phyloP scores from a whole-genome alignment of 164 flowering plant genomes.

The Pachysandra terminalis region DNA sequence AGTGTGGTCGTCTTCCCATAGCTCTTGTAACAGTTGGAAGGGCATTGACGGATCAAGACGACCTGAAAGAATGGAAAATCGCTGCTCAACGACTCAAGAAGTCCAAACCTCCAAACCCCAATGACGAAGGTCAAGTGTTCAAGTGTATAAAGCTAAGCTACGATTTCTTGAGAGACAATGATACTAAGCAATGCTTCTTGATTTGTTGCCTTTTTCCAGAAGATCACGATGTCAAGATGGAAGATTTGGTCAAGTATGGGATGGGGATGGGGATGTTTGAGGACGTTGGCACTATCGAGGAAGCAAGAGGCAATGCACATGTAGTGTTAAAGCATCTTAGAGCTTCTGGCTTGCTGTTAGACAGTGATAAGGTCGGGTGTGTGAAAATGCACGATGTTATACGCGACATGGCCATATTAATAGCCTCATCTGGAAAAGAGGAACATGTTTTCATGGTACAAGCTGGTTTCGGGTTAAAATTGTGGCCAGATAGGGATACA shows the following conservation, averaged over 20 bases:
- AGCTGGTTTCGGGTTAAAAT: not conserved
- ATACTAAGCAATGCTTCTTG: not conserved
- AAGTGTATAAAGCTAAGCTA: not conserved
- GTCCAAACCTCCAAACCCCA: not conserved
- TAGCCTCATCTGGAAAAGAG: not conserved
- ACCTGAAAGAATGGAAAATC: not conserved
- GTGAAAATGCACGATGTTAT: constrained; percentile 17
- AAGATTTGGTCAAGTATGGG: not conserved
- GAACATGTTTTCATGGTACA: not conserved
- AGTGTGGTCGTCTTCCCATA: not conserved
- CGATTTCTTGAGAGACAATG: not conserved
- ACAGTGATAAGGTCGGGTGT: not conserved
- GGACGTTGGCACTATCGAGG: not conserved
- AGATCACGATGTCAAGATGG: not conserved
- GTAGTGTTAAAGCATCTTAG: not conserved
- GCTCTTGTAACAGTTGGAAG: constrained; percentile 1
- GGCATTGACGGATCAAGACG: not conserved
- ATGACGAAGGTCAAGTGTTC: not conserved
- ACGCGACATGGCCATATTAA: not conserved
- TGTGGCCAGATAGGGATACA: not conserved
- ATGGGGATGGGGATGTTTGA: not conserved
- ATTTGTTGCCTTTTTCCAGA: constrained; percentile 2
- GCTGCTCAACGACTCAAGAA: not conserved
- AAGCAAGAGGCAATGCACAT: not conserved
- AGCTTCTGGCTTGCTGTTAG: not conserved